A percentile compares a stretch with the other conserved stretches of the same genome.
These are phyloP conservation scores for Ciborinia camelliae DNA, from an alignment of 2,329 filamentous ascomycete species.

Conservation along the genomic window DNA sequence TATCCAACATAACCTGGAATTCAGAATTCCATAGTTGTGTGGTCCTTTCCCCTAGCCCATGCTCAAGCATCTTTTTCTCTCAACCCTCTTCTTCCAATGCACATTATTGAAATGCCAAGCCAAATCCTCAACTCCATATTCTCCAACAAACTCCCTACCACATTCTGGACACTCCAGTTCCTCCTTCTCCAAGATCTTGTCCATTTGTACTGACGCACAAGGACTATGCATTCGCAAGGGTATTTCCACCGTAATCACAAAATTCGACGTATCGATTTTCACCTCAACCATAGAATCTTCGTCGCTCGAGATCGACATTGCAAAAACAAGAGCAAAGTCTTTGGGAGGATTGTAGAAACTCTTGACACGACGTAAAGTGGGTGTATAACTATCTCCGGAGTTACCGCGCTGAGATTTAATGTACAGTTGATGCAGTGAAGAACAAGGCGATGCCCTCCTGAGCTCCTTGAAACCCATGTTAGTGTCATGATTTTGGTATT, in stretches of 20 bases:
- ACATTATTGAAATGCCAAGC: conserved; percentile 14
- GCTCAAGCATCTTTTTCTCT: conserved; percentile 7
- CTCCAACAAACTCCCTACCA: conserved; percentile 8
- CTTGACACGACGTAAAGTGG: conserved; percentile 16
- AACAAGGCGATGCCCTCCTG: conserved; percentile 15
- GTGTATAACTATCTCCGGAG: conserved; percentile 1
- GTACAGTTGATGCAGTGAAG: conserved; percentile 14
- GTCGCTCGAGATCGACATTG: not conserved
- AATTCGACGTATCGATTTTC: conserved; percentile 6
- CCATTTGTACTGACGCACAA: not conserved
- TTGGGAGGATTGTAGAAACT: conserved; percentile 10
- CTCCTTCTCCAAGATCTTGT: not conserved
- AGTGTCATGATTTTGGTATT: not conserved
- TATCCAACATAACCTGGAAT: not conserved
- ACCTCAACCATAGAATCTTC: conserved; percentile 10
- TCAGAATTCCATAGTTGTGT: not conserved
- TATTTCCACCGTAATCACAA: conserved; percentile 9
- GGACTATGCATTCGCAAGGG: conserved; percentile 8
- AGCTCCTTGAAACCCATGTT: conserved; percentile 2
- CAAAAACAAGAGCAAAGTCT: not conserved
- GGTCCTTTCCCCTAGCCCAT: not conserved
- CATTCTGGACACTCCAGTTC: conserved; percentile 19
- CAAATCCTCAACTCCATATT: conserved; percentile 5
- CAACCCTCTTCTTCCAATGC: conserved; percentile 16
- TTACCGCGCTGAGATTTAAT: conserved; percentile 8